Evolutionary conservation across 2,329 filamentous ascomycete genomes (phyloP).

Genomic region (Fusarium nodosum): DNA sequence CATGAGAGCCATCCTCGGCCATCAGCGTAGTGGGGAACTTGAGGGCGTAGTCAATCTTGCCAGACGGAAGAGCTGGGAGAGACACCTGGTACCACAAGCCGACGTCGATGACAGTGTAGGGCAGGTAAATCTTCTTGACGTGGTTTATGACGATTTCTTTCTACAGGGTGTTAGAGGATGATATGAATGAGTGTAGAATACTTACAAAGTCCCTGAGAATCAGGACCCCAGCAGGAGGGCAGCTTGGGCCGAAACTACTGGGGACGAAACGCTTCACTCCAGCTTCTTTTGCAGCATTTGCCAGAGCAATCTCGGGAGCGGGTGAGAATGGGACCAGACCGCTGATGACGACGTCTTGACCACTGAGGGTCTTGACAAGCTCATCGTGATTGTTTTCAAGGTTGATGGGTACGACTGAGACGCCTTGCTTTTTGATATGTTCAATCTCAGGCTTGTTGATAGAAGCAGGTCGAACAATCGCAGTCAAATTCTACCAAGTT

Average conservation of each 20-base stretch:
- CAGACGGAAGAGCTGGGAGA: conserved; percentile 49
- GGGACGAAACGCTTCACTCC: conserved; percentile 38
- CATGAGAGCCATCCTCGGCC: conserved; percentile 60
- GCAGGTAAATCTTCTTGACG: conserved; percentile 62
- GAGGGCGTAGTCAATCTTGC: conserved; percentile 51
- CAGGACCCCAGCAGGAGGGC: conserved; percentile 32
- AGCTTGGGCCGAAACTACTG: conserved; percentile 22
- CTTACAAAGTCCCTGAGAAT: conserved; percentile 27
- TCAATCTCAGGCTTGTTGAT: conserved; percentile 32
- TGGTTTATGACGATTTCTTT: conserved; percentile 67
- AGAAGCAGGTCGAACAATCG: conserved; percentile 33
- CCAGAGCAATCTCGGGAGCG: conserved; percentile 22
- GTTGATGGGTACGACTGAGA: conserved; percentile 20
- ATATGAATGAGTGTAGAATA: rapidly evolving
- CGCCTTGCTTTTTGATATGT: conserved; percentile 19
- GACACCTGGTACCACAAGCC: conserved; percentile 70
- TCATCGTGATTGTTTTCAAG: conserved; percentile 24
- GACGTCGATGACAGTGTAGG: conserved; percentile 69
- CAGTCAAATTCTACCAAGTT: conserved; percentile 23
- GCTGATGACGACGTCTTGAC: conserved; percentile 34
- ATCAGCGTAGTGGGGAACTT: conserved; percentile 55
- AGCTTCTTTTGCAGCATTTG: conserved; percentile 32
- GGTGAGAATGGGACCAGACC: conserved; percentile 6
- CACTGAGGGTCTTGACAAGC: conserved; percentile 23
- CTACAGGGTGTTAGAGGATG: conserved; percentile 17